Base-by-base conservation (phyloP, 2,329 filamentous ascomycete species). In the Aspergillus pseudoviridinutans region DNA sequence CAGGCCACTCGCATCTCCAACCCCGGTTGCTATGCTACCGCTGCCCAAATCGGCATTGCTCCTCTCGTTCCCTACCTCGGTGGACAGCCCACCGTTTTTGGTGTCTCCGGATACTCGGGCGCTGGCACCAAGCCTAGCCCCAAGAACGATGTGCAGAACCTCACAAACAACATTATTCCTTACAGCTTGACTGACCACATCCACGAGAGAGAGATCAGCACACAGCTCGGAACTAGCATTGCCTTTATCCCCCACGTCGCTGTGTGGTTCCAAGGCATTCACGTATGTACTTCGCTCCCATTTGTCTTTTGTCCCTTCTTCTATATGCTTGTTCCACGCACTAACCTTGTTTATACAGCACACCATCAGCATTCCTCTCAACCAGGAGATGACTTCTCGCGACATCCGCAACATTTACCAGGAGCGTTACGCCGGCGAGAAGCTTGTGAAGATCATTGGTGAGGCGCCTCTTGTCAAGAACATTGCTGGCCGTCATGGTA, bases 181-280 rank as follows among this genome's bases (percentile, higher is more conserved):
- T 97, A 96, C 80, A 91, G 88, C 66, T 78, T 96, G 76, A 96
- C 91, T 35, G 92, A 92, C 65, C 94, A 97, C 78, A 90, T 97
- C 61, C 94, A 97, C 78, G 94, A 99, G 81, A 86, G 85, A 50
- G 94, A 97, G 74, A 94, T 97, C 62, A 88, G 87, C 70, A 72
- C 79, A 53, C 92, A 96, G 71, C 84, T 97, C 10, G 89, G 87
- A 51, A 82, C 79, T 14, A 78, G 84, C 20, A 87, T 96, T 10
- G 89, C 87, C 5, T 99, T 99, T 72, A 89, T 94, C 57, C 94
- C 94, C 6, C 94, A 97, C 74, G 92, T 96, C 25, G 91, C 92
- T n/a, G 86, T 89, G 14, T 97, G 92, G 93, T 97, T 97, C 84
- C 89, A 95, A 71, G 93, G 93, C 62, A 97, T 97, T 66, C 87